Evolutionary conservation across 192 early-diverging fungal species (phyloP).

Genomic region (Kappamyces sp.): DNA sequence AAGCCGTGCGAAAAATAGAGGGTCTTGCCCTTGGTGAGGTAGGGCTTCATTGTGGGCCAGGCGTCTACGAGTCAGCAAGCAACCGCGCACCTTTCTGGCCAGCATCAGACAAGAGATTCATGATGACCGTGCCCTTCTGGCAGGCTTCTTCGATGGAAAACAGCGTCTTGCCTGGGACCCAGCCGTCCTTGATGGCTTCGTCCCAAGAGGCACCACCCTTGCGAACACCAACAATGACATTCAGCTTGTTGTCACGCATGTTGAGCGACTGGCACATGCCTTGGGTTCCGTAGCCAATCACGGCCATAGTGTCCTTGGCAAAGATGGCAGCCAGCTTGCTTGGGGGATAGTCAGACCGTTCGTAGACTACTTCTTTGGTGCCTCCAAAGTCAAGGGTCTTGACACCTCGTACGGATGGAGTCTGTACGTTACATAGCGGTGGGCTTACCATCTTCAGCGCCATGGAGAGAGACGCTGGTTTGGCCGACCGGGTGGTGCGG

Average conservation of each 20-base stretch:
- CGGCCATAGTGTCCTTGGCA: constrained; percentile 85
- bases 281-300: constrained; percentile 93
- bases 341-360: constrained; percentile 88
- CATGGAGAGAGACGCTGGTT: no score
- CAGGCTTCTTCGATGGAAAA: constrained; percentile 89
- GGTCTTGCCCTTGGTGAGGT: constrained; percentile 93
- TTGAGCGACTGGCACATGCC: constrained; percentile 91
- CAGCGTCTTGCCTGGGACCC: constrained; percentile 91
- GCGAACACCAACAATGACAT: constrained; percentile 91
- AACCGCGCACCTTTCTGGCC: constrained; percentile 66
- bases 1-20: constrained; percentile 98
- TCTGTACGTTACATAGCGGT: no score
- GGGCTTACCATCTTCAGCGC: no score
- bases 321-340: constrained; percentile 87
- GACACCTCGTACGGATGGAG: constrained; percentile 50
- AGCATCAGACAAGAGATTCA: constrained; percentile 95
- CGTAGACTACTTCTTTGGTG: constrained; percentile 84
- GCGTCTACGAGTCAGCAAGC: constrained; percentile 16
- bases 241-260: constrained; percentile 92
- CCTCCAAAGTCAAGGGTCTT: constrained; percentile 96
- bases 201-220: constrained; percentile 85
- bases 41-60: constrained; percentile 81
- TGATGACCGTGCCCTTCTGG: constrained; percentile 82
- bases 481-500: no score
- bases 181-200: constrained; percentile 87